A percentile compares a stretch with the other conserved stretches of the same genome.
Conservation (phyloP, 305 asterid genomes). For the Fraxinus floribunda region DNA sequence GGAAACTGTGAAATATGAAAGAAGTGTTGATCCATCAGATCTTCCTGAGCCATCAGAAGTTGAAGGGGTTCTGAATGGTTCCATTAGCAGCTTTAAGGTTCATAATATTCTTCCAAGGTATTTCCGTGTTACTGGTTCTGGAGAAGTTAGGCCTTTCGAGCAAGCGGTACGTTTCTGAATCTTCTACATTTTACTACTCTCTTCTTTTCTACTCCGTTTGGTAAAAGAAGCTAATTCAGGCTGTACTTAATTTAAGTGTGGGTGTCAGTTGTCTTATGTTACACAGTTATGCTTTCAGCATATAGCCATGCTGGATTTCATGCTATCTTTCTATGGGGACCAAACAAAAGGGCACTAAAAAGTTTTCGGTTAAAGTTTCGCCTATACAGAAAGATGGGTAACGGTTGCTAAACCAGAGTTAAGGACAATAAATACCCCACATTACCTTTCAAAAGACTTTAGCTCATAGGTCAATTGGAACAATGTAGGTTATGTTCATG, state of each 20-base stretch:
- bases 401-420: not conserved
- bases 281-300: not conserved
- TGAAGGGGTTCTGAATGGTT: constrained; percentile 71
- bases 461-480: not conserved
- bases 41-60: constrained; percentile 73
- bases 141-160: constrained; percentile 85
- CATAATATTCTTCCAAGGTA: constrained; percentile 67
- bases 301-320: not conserved
- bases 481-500: not conserved
- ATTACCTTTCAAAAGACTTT: not conserved
- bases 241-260: not conserved
- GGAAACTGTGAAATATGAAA: constrained; percentile 81
- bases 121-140: constrained; percentile 93
- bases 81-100: constrained; percentile 68
- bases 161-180: constrained; percentile 55
- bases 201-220: not conserved
- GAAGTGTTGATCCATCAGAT: constrained; percentile 54
- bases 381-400: not conserved
- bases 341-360: not conserved
- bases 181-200: not conserved
- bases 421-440: not conserved
- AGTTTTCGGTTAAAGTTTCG: not conserved
- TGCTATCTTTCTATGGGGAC: not conserved
- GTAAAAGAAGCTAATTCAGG: not conserved
- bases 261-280: not conserved